A percentile compares a stretch with the other conserved stretches of the same genome.
phyloP scores from a whole-genome alignment of 768 basidiomycete genomes.

The Calocera viscosa region DNA sequence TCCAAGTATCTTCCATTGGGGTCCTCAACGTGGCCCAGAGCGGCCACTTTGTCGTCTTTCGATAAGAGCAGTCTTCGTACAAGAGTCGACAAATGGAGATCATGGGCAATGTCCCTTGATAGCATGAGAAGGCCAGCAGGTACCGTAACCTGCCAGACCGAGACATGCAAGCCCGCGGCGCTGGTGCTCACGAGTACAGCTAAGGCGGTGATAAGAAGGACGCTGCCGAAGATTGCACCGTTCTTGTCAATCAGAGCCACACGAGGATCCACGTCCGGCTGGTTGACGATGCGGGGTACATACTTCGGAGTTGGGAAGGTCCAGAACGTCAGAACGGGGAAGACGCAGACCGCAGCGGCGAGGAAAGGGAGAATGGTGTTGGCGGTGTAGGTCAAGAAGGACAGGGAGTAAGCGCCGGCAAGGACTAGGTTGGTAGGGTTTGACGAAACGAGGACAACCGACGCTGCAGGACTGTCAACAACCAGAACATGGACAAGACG shows the following conservation, averaged over 20 bases:
- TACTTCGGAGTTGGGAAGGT: conserved; percentile 8
- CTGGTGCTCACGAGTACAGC: conserved; percentile 30
- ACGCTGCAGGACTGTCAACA: conserved; percentile 58
- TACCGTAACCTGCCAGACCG: conserved; percentile 30
- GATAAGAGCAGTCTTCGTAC: conserved; percentile 9
- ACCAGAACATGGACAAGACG: conserved; percentile 29
- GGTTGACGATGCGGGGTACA: conserved; percentile 18
- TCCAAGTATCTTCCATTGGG: not conserved
- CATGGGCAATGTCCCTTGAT: conserved; percentile 26
- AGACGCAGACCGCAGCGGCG: conserved; percentile 46
- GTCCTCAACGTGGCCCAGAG: conserved; percentile 1
- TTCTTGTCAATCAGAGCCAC: conserved; percentile 29
- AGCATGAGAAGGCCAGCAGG: conserved; percentile 33
- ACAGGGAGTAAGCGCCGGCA: conserved; percentile 70
- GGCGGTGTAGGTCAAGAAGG: conserved; percentile 64
- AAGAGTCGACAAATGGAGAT: conserved; percentile 12
- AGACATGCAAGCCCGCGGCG: conserved; percentile 18
- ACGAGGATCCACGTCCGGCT: conserved; percentile 27
- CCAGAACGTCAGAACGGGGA: conserved; percentile 40
- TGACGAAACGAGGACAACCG: conserved; percentile 56
- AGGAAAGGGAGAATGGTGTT: conserved; percentile 76
- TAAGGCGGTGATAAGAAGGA: conserved; percentile 29
- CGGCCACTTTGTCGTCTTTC: conserved; percentile 17
- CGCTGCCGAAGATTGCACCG: conserved; percentile 31
- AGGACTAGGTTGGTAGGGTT: conserved; percentile 94